Base-by-base conservation (phyloP, 225 moss, liverwort and hornwort species). In the Physcomitrellopsis africana region DNA sequence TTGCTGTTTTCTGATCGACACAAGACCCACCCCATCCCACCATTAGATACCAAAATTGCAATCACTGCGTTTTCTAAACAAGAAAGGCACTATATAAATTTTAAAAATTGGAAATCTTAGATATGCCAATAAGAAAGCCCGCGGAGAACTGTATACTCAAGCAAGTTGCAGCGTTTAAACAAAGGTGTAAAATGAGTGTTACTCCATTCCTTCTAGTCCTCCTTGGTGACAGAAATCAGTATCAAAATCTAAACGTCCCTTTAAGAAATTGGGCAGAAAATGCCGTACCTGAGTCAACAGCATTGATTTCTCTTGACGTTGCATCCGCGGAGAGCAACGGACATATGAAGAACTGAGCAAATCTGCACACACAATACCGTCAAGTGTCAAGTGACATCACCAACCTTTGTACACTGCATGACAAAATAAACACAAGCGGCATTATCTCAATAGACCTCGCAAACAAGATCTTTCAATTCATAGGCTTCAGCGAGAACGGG, bases 331-430 rank as follows among this genome's bases (percentile, higher is more conserved):
- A 86, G 67, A 92, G 85, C 60, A 90, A 80, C 51, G 92, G 92
- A 65, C 92, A 88, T 69, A 92, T 92, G 60, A 81, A 92, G 80
- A 92, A 92, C 76, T 92, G 92, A 20, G 92, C 86, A 80, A 92
- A 92, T 79, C 91, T 91, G 85, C 11, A 63, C 41, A 69, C 27
- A 72, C 18, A 60, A 23, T n/a, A 48, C 37, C 16, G 55, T 19
- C 73, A 73, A 3, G 15, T 26, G 12, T 72, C 11, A 54, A 49
- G 14, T 62, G 20, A 65, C 19, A 57, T 46, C 58, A 26, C 45
- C 45, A 70, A 20, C 20, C 23, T 27, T 22, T 3, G 19, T 29
- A 29, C 9, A 7, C 5, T 11, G 44, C 3, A 65, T 47, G 14
- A 29, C 42, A 24, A 22, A 22, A 9, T 14, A 42, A 59, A 65